Percentiles rank a stretch among this genome's conserved stretches.
Evolutionary conservation across 768 basidiomycete species (phyloP).

Genomic region (Porphyrellus cyaneotinctus): DNA sequence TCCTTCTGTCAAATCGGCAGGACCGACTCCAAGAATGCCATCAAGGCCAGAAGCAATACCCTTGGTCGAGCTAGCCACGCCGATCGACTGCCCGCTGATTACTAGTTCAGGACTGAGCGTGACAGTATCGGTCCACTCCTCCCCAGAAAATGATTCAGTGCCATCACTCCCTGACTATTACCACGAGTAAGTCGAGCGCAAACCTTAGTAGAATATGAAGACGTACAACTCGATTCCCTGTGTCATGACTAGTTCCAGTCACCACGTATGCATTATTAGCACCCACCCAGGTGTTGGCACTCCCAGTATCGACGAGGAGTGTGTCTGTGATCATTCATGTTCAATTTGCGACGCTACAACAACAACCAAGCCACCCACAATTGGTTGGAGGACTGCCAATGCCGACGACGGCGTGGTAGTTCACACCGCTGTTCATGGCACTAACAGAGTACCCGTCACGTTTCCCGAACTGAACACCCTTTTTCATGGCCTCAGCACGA

Average conservation of each 20-base stretch:
- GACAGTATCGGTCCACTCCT: constrained; percentile 18
- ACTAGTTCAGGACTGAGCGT: constrained; percentile 5
- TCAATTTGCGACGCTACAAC: neutral
- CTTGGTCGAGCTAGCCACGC: constrained; percentile 28
- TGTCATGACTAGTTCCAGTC: constrained; percentile 11
- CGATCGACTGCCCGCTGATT: constrained; percentile 31
- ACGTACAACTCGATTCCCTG: constrained; percentile 18
- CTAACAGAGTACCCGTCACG: neutral
- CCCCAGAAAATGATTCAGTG: neutral
- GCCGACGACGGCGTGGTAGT: constrained; percentile 26
- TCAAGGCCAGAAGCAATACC: constrained; percentile 27
- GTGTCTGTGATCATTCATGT: constrained; percentile 11
- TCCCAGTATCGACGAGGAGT: constrained; percentile 15
- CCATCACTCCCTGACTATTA: neutral
- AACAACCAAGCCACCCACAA: constrained; percentile 14
- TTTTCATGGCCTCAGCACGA: constrained; percentile 8
- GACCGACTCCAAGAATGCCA: constrained; percentile 38
- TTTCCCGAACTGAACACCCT: neutral
- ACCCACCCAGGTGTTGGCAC: constrained; percentile 26
- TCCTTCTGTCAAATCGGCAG: constrained; percentile 29
- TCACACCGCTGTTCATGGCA: constrained; percentile 18
- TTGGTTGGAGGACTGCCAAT: constrained; percentile 24
- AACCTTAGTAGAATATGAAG: too few species aligned
- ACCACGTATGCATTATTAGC: constrained; percentile 12
- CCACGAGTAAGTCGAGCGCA: too few species aligned